These are phyloP conservation scores for Chlorella variabilis DNA, from an alignment of 163 green algal genomes.

Conservation along the genomic window DNA sequence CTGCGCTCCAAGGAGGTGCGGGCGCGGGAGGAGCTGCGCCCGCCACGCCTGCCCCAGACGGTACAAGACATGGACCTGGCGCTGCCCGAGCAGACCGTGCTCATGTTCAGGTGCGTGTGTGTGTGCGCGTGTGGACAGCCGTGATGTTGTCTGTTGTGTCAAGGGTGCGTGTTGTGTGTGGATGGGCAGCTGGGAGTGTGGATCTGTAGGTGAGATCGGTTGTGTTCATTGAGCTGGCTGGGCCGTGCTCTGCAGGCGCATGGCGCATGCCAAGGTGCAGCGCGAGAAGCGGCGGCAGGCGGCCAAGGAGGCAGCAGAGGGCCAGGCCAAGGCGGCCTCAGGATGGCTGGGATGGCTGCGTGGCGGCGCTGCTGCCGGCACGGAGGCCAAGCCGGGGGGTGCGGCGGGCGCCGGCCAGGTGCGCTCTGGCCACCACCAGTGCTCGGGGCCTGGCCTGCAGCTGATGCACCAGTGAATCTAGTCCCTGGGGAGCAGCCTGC, in stretches of 20 bases:
- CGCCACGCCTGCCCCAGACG: conserved; percentile 8
- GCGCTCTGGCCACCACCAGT: no score
- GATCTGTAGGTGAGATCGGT: no score
- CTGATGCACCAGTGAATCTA: no score
- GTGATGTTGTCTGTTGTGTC: no score
- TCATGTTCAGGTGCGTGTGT: conserved; percentile 71
- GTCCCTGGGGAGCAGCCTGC: not conserved
- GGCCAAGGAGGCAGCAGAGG: not conserved
- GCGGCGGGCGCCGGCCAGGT: not conserved
- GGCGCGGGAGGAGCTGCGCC: conserved; percentile 4
- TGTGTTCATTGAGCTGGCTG: no score
- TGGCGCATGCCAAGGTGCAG: conserved; percentile 51
- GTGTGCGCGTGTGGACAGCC: no score
- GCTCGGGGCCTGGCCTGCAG: no score
- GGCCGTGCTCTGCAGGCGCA: conserved; percentile 9
- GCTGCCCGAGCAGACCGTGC: conserved; percentile 74
- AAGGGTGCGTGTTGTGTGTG: no score
- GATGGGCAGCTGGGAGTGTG: no score
- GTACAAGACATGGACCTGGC: conserved; percentile 69
- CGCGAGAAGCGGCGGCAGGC: conserved; percentile 37
- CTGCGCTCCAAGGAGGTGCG: conserved; percentile 39
- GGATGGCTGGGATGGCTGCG: conserved; percentile 23
- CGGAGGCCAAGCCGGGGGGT: not conserved
- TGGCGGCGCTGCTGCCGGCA: not conserved
- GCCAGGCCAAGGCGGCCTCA: not conserved